These are phyloP conservation scores for Aquilaria yunnanensis DNA, from an alignment of 345 rosid species.

Conservation along the genomic window DNA sequence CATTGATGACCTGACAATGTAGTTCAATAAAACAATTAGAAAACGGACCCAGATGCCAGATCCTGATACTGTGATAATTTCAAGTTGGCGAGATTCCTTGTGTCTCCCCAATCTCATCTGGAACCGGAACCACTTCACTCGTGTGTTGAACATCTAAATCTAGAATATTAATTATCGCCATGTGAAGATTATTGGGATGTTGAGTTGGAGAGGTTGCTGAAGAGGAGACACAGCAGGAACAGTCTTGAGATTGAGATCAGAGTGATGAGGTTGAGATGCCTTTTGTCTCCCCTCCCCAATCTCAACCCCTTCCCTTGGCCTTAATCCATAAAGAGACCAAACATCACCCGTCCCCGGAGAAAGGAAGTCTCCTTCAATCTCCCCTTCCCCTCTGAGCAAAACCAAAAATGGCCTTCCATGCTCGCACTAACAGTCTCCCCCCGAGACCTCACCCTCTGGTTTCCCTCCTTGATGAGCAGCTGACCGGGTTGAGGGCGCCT, in stretches of 20 bases:
- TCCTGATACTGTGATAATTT: neutral
- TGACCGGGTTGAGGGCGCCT: conserved; percentile 23
- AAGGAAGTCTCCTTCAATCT: neutral
- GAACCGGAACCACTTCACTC: too few species aligned
- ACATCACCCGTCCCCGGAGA: neutral
- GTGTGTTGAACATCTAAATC: too few species aligned
- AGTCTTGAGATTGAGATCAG: neutral
- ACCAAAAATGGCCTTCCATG: conserved; percentile 25
- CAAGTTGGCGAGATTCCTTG: neutral
- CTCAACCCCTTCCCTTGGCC: too few species aligned
- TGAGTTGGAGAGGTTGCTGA: neutral
- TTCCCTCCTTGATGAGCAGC: conserved; percentile 22
- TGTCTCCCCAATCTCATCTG: neutral
- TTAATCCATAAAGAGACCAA: neutral
- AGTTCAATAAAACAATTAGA: too few species aligned
- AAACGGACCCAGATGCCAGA: too few species aligned
- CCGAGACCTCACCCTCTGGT: conserved; percentile 26
- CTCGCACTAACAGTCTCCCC: conserved; percentile 37
- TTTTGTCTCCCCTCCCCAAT: neutral
- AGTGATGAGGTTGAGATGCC: conserved; percentile 7
- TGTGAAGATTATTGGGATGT: neutral
- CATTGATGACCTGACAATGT: too few species aligned
- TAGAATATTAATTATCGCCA: neutral
- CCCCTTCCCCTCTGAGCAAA: neutral
- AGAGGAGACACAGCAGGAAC: neutral